Evolutionary conservation across 352 stramenopile species (phyloP).

Genomic region (Phytopythium mirpurense): DNA sequence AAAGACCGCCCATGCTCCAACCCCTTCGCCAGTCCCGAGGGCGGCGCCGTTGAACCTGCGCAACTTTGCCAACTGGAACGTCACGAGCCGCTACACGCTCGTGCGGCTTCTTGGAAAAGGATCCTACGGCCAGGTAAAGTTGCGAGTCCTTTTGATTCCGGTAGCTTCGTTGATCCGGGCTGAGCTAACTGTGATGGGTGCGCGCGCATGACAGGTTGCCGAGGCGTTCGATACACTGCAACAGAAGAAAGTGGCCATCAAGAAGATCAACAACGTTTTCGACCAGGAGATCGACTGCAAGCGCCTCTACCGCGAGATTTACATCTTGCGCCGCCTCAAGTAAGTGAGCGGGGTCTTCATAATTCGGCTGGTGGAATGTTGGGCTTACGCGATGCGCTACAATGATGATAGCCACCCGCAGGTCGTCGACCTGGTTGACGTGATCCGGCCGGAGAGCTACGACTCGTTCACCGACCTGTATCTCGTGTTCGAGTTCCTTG

Average conservation of each 20-base stretch:
- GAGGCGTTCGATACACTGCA: conserved; percentile 77
- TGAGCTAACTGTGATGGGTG: background rate
- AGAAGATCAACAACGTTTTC: conserved; percentile 89
- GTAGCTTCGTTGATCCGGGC: conserved; percentile 1
- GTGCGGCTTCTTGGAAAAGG: conserved; percentile 79
- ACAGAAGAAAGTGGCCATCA: conserved; percentile 85
- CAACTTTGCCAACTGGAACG: conserved; percentile 83
- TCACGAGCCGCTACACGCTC: conserved; percentile 72
- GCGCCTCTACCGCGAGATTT: conserved; percentile 83
- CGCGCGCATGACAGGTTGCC: conserved; percentile 31
- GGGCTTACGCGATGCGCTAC: background rate
- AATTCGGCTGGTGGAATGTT: background rate
- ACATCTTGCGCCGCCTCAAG: conserved; percentile 81
- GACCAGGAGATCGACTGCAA: conserved; percentile 87
- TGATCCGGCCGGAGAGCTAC: conserved; percentile 79
- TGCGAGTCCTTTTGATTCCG: too few relatives aligned
- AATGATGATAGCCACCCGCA: conserved; percentile 52
- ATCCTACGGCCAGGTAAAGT: conserved; percentile 74
- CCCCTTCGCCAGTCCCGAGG: conserved; percentile 52
- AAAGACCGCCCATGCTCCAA: conserved; percentile 34
- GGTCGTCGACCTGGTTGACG: conserved; percentile 79
- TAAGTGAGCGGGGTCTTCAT: conserved; percentile 20
- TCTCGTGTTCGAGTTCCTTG: conserved; percentile 91
- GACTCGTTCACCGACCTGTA: conserved; percentile 89
- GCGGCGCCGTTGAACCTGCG: conserved; percentile 72